Base-by-base conservation (phyloP, 2,329 filamentous ascomycete genomes). In the Furcasterigmium furcatum region DNA sequence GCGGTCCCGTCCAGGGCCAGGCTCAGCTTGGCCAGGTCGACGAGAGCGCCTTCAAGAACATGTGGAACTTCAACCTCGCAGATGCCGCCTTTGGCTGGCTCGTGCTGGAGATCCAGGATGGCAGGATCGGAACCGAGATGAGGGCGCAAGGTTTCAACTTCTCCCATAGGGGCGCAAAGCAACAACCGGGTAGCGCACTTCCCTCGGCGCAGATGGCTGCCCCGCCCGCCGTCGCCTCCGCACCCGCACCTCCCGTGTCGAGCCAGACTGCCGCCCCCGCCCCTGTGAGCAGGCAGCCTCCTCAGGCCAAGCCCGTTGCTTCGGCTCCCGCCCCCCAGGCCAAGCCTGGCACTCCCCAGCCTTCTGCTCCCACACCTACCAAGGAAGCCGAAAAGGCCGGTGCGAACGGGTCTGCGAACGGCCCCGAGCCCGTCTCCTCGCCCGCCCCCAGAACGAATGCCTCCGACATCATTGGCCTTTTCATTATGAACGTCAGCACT, bases 31-130 rank as follows among this genome's bases (percentile, higher is more conserved):
- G 94, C 25, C 88, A 95, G 60, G 91, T 99, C 16, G 94, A 99
- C 52, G 94, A 99, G 74, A 96, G 91, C 59, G 94, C 94, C 2
- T 99, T 99, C 80, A 99, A 99, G 76, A 99, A 99, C 66, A 97
- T 97, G 94, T 99, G 94, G 94, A 99, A 99, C 69, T 99, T 99
- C 72, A 97, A 97, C 67, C 71, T 99, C 54, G 94, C 94, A 24
- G 94, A 99, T 72, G 94, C 94, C 45, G 92, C 94, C 18, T 99
- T 97, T 64, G 94, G 94, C 50, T 99, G 91, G 77, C 77, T 99
- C 43, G 91, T 97, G 14, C 72, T 99, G 47, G 94, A 99, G 65
- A 86, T 99, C 49, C 94, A 99, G 62, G 88, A 91, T 60, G 94
- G 94, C 43, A 85, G 94, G 36, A 97, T 99, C 56, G 94, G 91